Base-by-base conservation (phyloP, 2,329 filamentous ascomycete species). In the Gliomastix tumulicola region DNA sequence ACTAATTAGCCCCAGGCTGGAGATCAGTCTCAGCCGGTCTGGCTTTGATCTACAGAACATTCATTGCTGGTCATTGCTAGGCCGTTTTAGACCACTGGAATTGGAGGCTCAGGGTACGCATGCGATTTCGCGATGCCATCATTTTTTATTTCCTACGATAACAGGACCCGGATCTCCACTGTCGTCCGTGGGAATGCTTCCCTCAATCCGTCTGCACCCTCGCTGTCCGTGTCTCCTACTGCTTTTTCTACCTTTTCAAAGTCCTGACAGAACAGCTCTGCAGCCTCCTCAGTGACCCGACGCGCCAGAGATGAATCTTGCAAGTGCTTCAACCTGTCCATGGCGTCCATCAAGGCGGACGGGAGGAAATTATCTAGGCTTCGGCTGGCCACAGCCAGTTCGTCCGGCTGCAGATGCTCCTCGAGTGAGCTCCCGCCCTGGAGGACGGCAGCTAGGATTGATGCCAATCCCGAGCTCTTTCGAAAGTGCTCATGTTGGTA, bases 261-360 rank as follows among this genome's bases (percentile, higher is more conserved):
- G 49, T 92, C 85, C 21, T 74, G 71, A 47, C 88, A 94, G 61
- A 98, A 98, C 36, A 67, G 72, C 47, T 87, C 81, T 1, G 88
- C 85, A 0, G 89, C 90, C 44, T 84, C 77, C 49, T 94, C 86
- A 0, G 87, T 92, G 34, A 95, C 76, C 32, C 80, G 70, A 33
- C 86, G 76, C 12, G 84, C 82, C 39, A 94, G 63, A 10, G 69
- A 71, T 2, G 84, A 76, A 49, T 86, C 84, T 43, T 84, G 79
- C 2, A 98, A 63, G 30, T 76, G 68, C 44, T 82, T 82, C 19
- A 97, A 60, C 41, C 88, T 86, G 35, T 92, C 84, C 48, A 86
- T 79, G 4, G 89, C 89, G 55, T 98, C 92, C 69, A 96, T 90
- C 21, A 95, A 71, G 4, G 90, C 92, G 2, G 88, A 94, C 0